Evolutionary conservation across 352 stramenopile species (phyloP).

Genomic region (Phytopythium aichiense): DNA sequence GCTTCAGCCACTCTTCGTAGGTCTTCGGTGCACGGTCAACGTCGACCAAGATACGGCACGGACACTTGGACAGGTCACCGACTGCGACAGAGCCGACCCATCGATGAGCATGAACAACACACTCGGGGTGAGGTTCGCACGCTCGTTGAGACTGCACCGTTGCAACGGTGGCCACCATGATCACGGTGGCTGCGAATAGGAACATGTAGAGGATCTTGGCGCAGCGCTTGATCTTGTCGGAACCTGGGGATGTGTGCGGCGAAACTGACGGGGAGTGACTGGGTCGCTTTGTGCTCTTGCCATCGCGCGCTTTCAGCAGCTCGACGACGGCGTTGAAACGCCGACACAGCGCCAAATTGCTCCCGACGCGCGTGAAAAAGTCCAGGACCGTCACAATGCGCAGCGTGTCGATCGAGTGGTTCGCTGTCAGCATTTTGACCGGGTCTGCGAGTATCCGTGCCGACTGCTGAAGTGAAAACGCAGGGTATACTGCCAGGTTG

Average conservation of each 20-base stretch:
- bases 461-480: constrained; percentile 17
- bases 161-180: constrained; percentile 10
- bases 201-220: constrained; percentile 11
- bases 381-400: constrained; percentile 19
- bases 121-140: constrained; percentile 12
- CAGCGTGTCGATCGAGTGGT: constrained; percentile 24
- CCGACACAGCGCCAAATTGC: constrained; percentile 20
- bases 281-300: neutral
- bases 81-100: constrained; percentile 5
- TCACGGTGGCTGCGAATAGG: constrained; percentile 9
- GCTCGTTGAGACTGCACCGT: constrained; percentile 13
- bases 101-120: constrained; percentile 17
- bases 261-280: neutral
- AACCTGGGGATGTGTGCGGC: too few relatives aligned
- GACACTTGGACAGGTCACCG: constrained; percentile 17
- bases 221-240: neutral
- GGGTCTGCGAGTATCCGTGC: constrained; percentile 21
- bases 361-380: constrained; percentile 27
- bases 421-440: constrained; percentile 12
- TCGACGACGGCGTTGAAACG: constrained; percentile 16
- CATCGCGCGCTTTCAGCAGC: constrained; percentile 5
- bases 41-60: constrained; percentile 28
- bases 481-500: constrained; percentile 10
- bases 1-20: constrained; percentile 19
- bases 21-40: constrained; percentile 11